Base-by-base conservation (phyloP, 306 rosid genomes). In the Cajanus cajan region DNA sequence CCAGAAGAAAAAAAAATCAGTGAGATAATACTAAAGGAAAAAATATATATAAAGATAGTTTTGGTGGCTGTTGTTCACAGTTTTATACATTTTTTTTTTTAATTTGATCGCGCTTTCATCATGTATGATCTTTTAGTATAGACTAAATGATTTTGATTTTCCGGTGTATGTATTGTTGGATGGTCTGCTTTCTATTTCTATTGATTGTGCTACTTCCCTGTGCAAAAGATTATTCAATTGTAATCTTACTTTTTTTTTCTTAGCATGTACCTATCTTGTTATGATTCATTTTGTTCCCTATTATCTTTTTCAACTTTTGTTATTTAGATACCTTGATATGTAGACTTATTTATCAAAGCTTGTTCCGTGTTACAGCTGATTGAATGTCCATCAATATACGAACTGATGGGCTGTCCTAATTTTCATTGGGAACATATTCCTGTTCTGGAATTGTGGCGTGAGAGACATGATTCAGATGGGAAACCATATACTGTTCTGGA, bases 361-460 rank as follows among this genome's bases (percentile, higher is more conserved):
- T 85, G 73, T 85, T 82, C 67, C 71, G 67, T 87, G 25, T 77
- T 62, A 74, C 96, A 95, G 99, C 88, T 93, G 82, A 90, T 93
- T 78, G 99, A 93, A 75, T 95, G 99, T 41, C 99, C 99, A 36
- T 88, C 97, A n/a, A 14, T 95, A 2, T 95, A 95, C 12, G 99
- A 95, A 74, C 85, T 95, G 76, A 90, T 88, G 93, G 92, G 91
- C 10, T 62, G 86, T 74, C 82, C 91, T 15, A 83, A 84, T 82
- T 93, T 88, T 78, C 82, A 78, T 14, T 95, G 99, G 99, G 78
- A 90, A 80, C 85, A 88, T 57, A 37, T 52, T 76, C 99, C 99
- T 24, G 72, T 77, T 64, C 79, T 95, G 34, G 96, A 92, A 88
- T 76, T 95, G 78, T 95, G 97, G 97, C 92, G 91, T 78, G 86